Evolutionary conservation across 768 basidiomycete genomes (phyloP).

Genomic region (Mycena filopes): DNA sequence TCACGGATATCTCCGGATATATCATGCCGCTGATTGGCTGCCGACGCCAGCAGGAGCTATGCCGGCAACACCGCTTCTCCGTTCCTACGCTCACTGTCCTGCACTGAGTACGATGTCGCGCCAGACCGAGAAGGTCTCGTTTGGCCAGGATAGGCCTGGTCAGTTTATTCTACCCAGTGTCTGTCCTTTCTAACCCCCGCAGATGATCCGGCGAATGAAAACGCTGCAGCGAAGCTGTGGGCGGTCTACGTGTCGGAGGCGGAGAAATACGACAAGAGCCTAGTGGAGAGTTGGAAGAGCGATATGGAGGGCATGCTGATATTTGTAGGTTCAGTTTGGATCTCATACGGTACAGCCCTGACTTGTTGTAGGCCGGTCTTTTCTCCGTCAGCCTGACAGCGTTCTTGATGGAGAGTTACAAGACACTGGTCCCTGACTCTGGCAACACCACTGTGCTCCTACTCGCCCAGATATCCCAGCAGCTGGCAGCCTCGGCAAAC

Average conservation of each 20-base stretch:
- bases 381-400: conserved; percentile 21
- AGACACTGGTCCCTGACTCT: conserved; percentile 1
- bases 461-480: conserved; percentile 12
- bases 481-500: conserved; percentile 7
- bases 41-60: too few relatives aligned
- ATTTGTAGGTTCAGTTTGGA: too few relatives aligned
- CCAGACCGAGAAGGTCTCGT: too few relatives aligned
- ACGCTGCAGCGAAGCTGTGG: conserved; percentile 25
- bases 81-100: too few relatives aligned
- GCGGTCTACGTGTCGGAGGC: conserved; percentile 19
- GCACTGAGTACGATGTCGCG: too few relatives aligned
- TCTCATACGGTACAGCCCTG: conserved; percentile 2
- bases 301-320: conserved; percentile 26
- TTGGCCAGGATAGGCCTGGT: too few relatives aligned
- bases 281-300: conserved; percentile 27
- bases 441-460: neutral
- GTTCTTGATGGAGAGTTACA: conserved; percentile 19
- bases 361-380: conserved; percentile 17
- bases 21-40: too few relatives aligned
- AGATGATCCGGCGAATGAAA: too few relatives aligned
- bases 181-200: too few relatives aligned
- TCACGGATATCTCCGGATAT: too few relatives aligned
- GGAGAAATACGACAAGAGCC: conserved; percentile 20
- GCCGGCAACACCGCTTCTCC: too few relatives aligned
- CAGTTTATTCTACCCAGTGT: too few relatives aligned